phyloP scores from a whole-genome alignment of 1,139 yeast genomes.

The Hyphopichia pseudoburtonii region DNA sequence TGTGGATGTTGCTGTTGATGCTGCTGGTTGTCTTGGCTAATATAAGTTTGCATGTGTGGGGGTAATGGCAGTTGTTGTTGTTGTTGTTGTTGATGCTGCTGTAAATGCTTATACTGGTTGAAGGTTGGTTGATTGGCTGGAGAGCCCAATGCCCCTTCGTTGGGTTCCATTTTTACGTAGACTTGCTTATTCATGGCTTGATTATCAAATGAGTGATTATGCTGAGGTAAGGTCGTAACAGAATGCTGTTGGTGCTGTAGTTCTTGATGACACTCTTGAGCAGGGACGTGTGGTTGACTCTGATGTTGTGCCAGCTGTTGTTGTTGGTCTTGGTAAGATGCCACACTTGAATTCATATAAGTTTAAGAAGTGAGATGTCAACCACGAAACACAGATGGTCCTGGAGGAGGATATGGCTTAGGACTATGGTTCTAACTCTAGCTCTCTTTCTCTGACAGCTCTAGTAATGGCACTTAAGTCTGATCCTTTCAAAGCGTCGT shows the following conservation, averaged over 20 bases:
- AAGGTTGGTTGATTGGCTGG: conserved; percentile 11
- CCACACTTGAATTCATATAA: no score
- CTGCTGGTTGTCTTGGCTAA: conserved; percentile 7
- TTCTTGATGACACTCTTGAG: no score
- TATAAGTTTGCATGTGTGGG: background rate
- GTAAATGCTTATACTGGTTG: conserved; percentile 5
- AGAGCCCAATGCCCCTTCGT: conserved; percentile 9
- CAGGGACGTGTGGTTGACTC: no score
- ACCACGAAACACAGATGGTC: no score
- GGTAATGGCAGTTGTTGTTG: conserved; percentile 1
- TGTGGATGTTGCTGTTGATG: conserved; percentile 11
- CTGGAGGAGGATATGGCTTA: no score
- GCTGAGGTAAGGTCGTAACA: background rate
- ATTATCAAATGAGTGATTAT: conserved; percentile 15
- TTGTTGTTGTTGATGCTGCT: conserved; percentile 1
- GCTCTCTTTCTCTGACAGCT: no score
- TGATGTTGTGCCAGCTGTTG: background rate
- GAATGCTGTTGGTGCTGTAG: no score
- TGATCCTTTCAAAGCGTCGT: no score
- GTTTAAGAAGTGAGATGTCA: no score
- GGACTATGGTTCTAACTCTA: no score
- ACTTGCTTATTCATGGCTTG: conserved; percentile 12
- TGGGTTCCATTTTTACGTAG: conserved; percentile 4
- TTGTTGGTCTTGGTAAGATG: background rate
- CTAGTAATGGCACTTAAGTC: no score